Evolutionary conservation across 73 alveolate species (phyloP).

Genomic region (Tetrahymena borealis): DNA sequence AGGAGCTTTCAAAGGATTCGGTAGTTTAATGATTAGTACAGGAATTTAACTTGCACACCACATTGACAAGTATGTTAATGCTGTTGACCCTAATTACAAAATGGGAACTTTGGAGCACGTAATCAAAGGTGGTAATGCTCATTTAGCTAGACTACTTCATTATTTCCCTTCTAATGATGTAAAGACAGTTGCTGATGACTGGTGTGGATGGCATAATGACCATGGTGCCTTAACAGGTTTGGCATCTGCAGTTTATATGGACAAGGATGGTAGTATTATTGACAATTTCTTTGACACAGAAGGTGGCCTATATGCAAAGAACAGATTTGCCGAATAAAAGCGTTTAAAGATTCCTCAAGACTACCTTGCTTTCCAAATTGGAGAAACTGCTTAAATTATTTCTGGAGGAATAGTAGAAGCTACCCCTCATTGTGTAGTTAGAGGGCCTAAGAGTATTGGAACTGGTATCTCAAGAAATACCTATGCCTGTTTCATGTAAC

Average conservation of each 20-base stretch:
- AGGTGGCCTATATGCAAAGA: slow-evolving; percentile 66
- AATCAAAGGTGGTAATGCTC: slow-evolving; percentile 38
- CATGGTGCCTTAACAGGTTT: slow-evolving; percentile 68
- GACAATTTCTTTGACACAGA: slow-evolving; percentile 42
- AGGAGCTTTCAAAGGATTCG: slow-evolving; percentile 52
- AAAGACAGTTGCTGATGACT: background rate
- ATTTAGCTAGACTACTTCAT: slow-evolving; percentile 65
- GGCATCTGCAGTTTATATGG: slow-evolving; percentile 60
- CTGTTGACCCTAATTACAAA: slow-evolving; percentile 26
- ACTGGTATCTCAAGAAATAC: slow-evolving; percentile 57
- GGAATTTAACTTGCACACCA: slow-evolving; percentile 61
- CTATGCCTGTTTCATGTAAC: slow-evolving; percentile 66
- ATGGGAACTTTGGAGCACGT: slow-evolving; percentile 38
- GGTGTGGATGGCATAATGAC: slow-evolving; percentile 90
- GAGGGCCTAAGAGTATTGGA: slow-evolving; percentile 34
- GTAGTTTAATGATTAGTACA: slow-evolving; percentile 41
- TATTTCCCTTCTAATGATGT: slow-evolving; percentile 52
- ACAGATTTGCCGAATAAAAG: slow-evolving; percentile 44
- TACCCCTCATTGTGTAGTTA: slow-evolving; percentile 68
- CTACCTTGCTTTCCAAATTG: slow-evolving; percentile 60
- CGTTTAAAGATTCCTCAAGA: slow-evolving; percentile 45
- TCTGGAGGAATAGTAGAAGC: slow-evolving; percentile 74
- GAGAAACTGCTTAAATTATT: slow-evolving; percentile 67
- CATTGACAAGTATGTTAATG: slow-evolving; percentile 48
- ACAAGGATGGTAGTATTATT: slow-evolving; percentile 31